Conservation (phyloP, 2,329 filamentous ascomycete species). For the Neofusicoccum laricinum region DNA sequence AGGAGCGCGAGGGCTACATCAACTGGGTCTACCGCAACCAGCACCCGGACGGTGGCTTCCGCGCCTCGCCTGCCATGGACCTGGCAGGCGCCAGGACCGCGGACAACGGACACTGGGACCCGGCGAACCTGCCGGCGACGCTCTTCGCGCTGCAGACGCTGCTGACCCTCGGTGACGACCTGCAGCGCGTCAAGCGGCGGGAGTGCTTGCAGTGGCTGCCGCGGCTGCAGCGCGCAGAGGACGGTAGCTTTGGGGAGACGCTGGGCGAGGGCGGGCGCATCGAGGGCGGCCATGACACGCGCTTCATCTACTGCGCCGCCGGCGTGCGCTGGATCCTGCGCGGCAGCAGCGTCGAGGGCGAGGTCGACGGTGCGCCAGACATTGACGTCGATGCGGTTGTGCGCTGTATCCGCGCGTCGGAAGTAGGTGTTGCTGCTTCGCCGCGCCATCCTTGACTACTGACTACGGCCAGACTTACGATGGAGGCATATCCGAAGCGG, state of each 20-base stretch:
- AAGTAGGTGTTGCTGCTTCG: slow-evolving; percentile 30
- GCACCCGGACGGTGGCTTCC: slow-evolving; percentile 82
- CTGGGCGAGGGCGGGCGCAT: slow-evolving; percentile 59
- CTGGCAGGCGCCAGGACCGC: slow-evolving; percentile 39
- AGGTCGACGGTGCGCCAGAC: slow-evolving; percentile 61
- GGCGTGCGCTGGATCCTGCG: slow-evolving; percentile 79
- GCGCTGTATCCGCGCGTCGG: slow-evolving; percentile 64
- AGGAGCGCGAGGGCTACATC: slow-evolving; percentile 56
- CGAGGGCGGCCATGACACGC: slow-evolving; percentile 78
- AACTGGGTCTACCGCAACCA: slow-evolving; percentile 85
- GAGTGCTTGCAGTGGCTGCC: slow-evolving; percentile 72
- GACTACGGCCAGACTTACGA: slow-evolving; percentile 62
- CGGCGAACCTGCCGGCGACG: slow-evolving; percentile 82
- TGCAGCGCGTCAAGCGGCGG: slow-evolving; percentile 61
- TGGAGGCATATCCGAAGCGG: slow-evolving; percentile 76
- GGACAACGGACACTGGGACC: slow-evolving; percentile 58
- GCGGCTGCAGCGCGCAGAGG: slow-evolving; percentile 65
- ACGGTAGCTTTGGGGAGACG: slow-evolving; percentile 91
- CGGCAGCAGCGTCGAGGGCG: slow-evolving; percentile 53
- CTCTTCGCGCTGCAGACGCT: slow-evolving; percentile 82
- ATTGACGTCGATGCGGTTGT: slow-evolving; percentile 71
- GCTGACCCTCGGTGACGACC: slow-evolving; percentile 61
- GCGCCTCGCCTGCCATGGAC: slow-evolving; percentile 72
- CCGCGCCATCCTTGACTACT: slow-evolving; percentile 25
- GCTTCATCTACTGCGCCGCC: slow-evolving; percentile 83